A percentile compares a stretch with the other conserved stretches of the same genome.
Evolutionary conservation across 371 early-diverging fungal species (phyloP).

Genomic region (Lichtheimia ramosa): DNA sequence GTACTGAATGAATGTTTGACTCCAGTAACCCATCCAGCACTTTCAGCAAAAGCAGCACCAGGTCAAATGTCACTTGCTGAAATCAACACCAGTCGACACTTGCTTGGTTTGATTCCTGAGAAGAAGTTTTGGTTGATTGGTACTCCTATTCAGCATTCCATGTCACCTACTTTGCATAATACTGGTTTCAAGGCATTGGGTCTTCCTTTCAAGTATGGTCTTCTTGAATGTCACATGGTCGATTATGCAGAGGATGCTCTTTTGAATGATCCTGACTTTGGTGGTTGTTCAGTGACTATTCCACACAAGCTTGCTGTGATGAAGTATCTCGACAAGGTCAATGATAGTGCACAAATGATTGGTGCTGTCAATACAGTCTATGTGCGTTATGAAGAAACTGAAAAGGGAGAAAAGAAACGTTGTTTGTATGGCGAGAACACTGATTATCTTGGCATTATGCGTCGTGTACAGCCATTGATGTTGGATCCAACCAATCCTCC

Average conservation of each 20-base stretch:
- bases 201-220: constrained; percentile 77
- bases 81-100: constrained; percentile 71
- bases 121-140: constrained; percentile 87
- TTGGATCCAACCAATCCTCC: constrained; percentile 37
- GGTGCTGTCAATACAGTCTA: constrained; percentile 93
- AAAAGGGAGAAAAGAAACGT: constrained; percentile 42
- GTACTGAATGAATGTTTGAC: constrained; percentile 85
- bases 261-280: constrained; percentile 69
- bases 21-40: constrained; percentile 87
- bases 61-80: constrained; percentile 90
- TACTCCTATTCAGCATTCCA: constrained; percentile 85
- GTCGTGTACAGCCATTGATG: constrained; percentile 59
- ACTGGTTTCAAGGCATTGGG: constrained; percentile 86
- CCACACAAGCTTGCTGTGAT: constrained; percentile 90
- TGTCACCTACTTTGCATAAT: constrained; percentile 93
- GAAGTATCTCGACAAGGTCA: constrained; percentile 67
- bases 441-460: constrained; percentile 89
- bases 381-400: constrained; percentile 40
- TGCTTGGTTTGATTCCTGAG: constrained; percentile 70
- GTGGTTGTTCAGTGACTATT: constrained; percentile 95
- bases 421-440: constrained; percentile 88
- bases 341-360: constrained; percentile 78
- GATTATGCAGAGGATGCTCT: constrained; percentile 61
- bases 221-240: constrained; percentile 73
- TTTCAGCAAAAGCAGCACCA: constrained; percentile 87